Evolutionary conservation across 2,329 filamentous ascomycete genomes (phyloP).

Genomic region (Colletotrichum tofieldiae): DNA sequence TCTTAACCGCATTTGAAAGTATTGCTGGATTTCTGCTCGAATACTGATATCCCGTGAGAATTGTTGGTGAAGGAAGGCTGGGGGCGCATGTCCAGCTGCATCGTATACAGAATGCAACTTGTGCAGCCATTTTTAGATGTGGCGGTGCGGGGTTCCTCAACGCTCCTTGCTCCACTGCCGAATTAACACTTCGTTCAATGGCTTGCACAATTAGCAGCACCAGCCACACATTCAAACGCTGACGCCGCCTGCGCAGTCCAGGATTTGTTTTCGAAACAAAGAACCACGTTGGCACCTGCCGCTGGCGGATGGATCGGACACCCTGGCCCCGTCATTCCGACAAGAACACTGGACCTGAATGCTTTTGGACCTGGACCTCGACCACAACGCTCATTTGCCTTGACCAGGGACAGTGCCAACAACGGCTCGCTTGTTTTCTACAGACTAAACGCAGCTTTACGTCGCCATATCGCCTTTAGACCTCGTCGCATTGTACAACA

Average conservation of each 20-base stretch:
- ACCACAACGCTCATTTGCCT: slow-evolving; percentile 8
- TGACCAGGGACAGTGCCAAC: background rate
- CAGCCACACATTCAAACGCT: slow-evolving; percentile 17
- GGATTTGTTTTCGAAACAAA: slow-evolving; percentile 19
- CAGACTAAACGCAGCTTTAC: background rate
- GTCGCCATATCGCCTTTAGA: slow-evolving; percentile 19
- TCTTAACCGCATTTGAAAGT: too few species aligned
- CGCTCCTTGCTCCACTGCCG: background rate
- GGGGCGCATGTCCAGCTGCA: background rate
- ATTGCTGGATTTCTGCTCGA: background rate
- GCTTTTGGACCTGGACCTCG: slow-evolving; percentile 3
- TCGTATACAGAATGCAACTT: background rate
- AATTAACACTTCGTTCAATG: background rate
- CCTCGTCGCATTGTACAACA: slow-evolving; percentile 20
- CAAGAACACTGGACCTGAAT: slow-evolving; percentile 1
- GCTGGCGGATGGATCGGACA: slow-evolving; percentile 34
- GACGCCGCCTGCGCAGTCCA: background rate
- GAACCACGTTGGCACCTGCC: slow-evolving; percentile 28
- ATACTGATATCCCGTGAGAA: background rate
- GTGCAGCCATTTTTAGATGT: slow-evolving; percentile 24
- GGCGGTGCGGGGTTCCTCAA: slow-evolving; percentile 20
- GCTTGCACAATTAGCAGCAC: slow-evolving; percentile 4
- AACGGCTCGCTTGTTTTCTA: slow-evolving; percentile 1
- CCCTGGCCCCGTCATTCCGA: slow-evolving; percentile 38
- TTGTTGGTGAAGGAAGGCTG: background rate